Conservation (phyloP, 2,329 filamentous ascomycete species). For the Neofusicoccum laricinum region DNA sequence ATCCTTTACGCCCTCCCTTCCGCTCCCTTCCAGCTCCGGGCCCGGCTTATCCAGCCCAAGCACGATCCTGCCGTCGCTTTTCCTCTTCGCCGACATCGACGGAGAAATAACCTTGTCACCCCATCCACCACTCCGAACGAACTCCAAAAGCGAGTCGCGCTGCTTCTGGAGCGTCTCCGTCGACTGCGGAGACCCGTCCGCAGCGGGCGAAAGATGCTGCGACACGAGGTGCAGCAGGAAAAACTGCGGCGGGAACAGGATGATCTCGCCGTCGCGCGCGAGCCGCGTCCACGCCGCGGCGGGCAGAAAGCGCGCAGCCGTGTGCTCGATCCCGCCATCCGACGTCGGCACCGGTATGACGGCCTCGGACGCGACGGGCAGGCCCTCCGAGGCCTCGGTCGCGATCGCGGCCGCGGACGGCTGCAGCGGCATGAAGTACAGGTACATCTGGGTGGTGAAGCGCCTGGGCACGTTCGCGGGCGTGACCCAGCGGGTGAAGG, state of each 20-base stretch:
- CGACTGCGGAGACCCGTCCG: constrained; percentile 25
- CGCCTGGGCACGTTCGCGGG: constrained; percentile 68
- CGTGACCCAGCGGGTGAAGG: constrained; percentile 92
- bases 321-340: constrained; percentile 69
- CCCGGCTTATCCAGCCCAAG: constrained; percentile 55
- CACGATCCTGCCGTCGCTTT: constrained; percentile 50
- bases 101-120: constrained; percentile 43
- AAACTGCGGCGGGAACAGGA: constrained; percentile 87
- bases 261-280: constrained; percentile 64
- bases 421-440: constrained; percentile 78
- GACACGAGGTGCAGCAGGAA: constrained; percentile 65
- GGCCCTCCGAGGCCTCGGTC: constrained; percentile 26
- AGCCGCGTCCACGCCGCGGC: constrained; percentile 66
- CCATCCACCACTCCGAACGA: constrained; percentile 56
- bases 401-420: constrained; percentile 17
- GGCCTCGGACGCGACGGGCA: constrained; percentile 44
- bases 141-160: constrained; percentile 34
- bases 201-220: constrained; percentile 47
- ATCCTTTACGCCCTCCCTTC: constrained; percentile 51
- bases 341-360: constrained; percentile 66
- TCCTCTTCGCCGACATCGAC: constrained; percentile 34
- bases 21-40: constrained; percentile 50
- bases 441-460: constrained; percentile 95
- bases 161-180: constrained; percentile 41
- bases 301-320: constrained; percentile 73